These are phyloP conservation scores for Oldenlandia corymbosa DNA, from an alignment of 257 asterid genomes.

Conservation along the genomic window DNA sequence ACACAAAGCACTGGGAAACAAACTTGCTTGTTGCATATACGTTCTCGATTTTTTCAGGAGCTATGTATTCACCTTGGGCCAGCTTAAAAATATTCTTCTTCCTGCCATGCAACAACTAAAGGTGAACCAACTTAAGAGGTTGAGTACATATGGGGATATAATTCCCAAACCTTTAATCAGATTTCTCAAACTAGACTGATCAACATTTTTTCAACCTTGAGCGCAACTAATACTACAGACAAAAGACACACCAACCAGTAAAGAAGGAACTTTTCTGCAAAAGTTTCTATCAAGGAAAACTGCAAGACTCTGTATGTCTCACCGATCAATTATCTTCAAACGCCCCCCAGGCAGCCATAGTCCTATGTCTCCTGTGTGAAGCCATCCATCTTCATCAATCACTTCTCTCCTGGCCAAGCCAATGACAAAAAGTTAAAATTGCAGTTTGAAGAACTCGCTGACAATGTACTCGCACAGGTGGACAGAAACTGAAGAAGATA, in stretches of 20 bases:
- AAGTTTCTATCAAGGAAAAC: too few relatives aligned
- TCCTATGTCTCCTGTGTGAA: slow-evolving; percentile 96
- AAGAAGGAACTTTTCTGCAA: not conserved
- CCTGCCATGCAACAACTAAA: slow-evolving; percentile 37
- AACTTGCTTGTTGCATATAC: slow-evolving; percentile 88
- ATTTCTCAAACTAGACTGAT: slow-evolving; percentile 9
- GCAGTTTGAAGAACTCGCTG: not conserved
- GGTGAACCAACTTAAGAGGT: not conserved
- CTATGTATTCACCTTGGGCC: slow-evolving; percentile 97
- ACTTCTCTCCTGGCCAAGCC: slow-evolving; percentile 69
- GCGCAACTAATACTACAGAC: not conserved
- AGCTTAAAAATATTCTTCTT: slow-evolving; percentile 91
- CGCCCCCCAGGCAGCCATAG: slow-evolving; percentile 94
- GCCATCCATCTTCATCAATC: slow-evolving; percentile 77
- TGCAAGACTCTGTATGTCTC: not conserved
- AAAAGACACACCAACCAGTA: not conserved
- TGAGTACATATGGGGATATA: too few relatives aligned
- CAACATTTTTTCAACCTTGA: not conserved
- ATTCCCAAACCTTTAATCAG: too few relatives aligned
- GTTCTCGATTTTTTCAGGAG: slow-evolving; percentile 93
- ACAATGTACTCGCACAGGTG: not conserved
- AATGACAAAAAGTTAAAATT: not conserved
- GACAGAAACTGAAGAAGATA: not conserved
- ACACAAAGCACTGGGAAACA: slow-evolving; percentile 78
- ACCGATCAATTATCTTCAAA: slow-evolving; percentile 88